phyloP scores from a whole-genome alignment of 257 asterid genomes.

The Lithospermum erythrorhizon region DNA sequence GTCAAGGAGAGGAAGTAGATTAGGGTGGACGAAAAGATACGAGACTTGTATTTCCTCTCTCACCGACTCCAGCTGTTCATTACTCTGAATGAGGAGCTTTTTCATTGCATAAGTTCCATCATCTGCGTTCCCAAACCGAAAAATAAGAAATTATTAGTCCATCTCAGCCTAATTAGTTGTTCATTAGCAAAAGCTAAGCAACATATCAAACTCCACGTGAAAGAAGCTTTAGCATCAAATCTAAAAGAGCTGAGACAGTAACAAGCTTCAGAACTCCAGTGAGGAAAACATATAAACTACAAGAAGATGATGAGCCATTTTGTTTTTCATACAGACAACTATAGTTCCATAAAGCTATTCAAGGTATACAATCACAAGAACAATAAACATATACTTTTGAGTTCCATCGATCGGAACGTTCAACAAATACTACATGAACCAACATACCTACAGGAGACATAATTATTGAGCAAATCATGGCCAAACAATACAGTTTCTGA shows the following conservation, averaged over 20 bases:
- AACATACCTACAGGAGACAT: too few species aligned
- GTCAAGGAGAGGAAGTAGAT: slow-evolving; percentile 97
- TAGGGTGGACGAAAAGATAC: slow-evolving; percentile 76
- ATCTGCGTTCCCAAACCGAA: slow-evolving; percentile 30
- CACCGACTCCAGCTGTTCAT: slow-evolving; percentile 80
- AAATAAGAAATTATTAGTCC: neutral
- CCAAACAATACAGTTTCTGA: neutral
- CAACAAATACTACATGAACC: too few species aligned
- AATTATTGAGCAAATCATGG: too few species aligned
- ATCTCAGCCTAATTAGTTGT: neutral
- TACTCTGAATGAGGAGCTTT: slow-evolving; percentile 84
- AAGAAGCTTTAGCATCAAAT: too few species aligned
- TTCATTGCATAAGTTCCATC: slow-evolving; percentile 99
- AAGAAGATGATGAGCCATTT: neutral
- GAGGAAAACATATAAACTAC: neutral
- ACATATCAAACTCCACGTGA: too few species aligned
- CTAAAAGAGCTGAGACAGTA: too few species aligned
- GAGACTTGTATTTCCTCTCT: slow-evolving; percentile 88
- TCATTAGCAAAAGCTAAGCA: too few species aligned
- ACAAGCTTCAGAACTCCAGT: neutral
- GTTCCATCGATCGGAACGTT: neutral
- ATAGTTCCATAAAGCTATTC: neutral
- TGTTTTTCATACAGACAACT: neutral
- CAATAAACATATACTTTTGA: too few species aligned
- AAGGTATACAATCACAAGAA: neutral